Base-by-base conservation (phyloP, 805 yeast genomes). In the Lipomyces kockii region DNA sequence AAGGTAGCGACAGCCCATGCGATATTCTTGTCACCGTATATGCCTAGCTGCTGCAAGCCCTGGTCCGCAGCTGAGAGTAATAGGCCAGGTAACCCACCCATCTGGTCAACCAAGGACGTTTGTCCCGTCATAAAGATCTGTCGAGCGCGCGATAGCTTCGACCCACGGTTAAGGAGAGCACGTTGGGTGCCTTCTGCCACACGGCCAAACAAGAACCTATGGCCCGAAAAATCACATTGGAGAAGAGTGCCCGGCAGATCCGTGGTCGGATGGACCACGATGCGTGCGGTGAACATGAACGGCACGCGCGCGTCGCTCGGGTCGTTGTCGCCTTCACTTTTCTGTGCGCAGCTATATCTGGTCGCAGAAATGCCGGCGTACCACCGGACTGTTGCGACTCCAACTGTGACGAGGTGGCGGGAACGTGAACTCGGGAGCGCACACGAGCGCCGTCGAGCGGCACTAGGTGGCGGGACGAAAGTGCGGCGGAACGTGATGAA, bases 1-100 rank as follows among this genome's bases (percentile, higher is more conserved):
- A 97, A 92, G 0, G 94, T 86, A 0, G 93, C 84, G 2, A 91
- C 84, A 58, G 90, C 81, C 75, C 86, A 88, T 64, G 83, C 81
- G 25, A 85, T 64, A 35, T 86, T 74, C 1, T 80, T 75, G 57
- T 78, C 80, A n/a, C 88, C 85, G 60, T 86, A 83, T 0, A 91
- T 79, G n/a, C 82, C 83, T 51, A 90, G 76, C 6, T 81, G 81
- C 59, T 84, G 83, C 69, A 84, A 82, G 1, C 92, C 92, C 72
- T 91, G 90, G 72, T 92, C 97, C 65, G 91, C 87, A 14, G 90
- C 82, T 0, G 98, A 91, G 61, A 94, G 79, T 60, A 94, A 85
- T 73, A 91, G 79, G 0, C 99, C 99, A 0, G 98, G 98, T 6
- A 94, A 78, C 0, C 99, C 99, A n/a, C 97, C 91, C 1, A 92